A percentile compares a stretch with the other conserved stretches of the same genome.
Conservation (phyloP, 2,329 filamentous ascomycete species). For the Cladosporium oxysporum region DNA sequence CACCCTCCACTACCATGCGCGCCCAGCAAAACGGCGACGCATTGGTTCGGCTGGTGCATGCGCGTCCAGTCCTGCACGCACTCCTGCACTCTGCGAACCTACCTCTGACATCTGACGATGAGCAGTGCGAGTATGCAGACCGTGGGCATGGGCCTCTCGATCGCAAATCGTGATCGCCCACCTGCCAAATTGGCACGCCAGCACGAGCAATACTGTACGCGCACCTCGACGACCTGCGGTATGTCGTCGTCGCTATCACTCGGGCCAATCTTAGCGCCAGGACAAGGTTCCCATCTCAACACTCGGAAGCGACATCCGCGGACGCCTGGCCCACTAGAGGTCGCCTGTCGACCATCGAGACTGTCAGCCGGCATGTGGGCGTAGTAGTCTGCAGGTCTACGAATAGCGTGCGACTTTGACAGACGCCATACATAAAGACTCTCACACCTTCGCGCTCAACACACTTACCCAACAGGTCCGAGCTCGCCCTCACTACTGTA, state of each 20-base stretch:
- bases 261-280: neutral
- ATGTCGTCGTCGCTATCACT: neutral
- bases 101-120: conserved; percentile 8
- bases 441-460: conserved; percentile 6
- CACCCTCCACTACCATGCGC: neutral
- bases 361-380: conserved; percentile 13
- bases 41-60: conserved; percentile 13
- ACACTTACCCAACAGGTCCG: conserved; percentile 13
- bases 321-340: neutral
- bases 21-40: conserved; percentile 12
- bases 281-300: conserved; percentile 12
- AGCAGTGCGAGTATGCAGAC: neutral
- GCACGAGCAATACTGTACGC: conserved; percentile 3
- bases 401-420: conserved; percentile 13
- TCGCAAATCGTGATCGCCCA: conserved; percentile 1
- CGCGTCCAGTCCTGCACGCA: neutral
- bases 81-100: neutral
- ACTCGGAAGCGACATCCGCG: conserved; percentile 12
- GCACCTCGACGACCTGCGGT: neutral
- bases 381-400: neutral
- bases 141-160: neutral
- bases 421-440: conserved; percentile 11
- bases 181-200: neutral
- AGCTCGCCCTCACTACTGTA: neutral
- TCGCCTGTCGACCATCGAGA: neutral